phyloP scores from a whole-genome alignment of 805 yeast genomes.

The Wickerhamiella azymoides region DNA sequence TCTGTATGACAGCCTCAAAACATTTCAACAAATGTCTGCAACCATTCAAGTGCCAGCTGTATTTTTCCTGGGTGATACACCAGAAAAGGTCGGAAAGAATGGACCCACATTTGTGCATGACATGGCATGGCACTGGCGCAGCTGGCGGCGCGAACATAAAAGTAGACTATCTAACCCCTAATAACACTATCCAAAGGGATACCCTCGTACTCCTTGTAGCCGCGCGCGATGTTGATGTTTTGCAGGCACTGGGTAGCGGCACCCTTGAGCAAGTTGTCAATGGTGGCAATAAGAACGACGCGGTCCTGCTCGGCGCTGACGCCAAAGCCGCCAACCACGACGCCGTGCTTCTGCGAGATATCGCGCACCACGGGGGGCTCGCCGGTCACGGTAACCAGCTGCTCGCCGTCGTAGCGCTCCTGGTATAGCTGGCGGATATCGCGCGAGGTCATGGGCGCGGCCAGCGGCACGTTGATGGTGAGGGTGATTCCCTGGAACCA shows the following conservation, averaged over 20 bases:
- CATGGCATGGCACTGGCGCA: no score
- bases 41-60: no score
- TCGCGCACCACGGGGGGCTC: constrained; percentile 90
- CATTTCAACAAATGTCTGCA: no score
- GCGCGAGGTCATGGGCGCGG: constrained; percentile 51
- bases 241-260: constrained; percentile 98
- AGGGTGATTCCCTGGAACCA: constrained; percentile 98
- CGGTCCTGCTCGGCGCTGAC: constrained; percentile 79
- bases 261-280: constrained; percentile 91
- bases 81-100: no score
- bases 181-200: constrained; percentile 43
- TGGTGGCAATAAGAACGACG: constrained; percentile 87
- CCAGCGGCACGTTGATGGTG: constrained; percentile 78
- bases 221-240: constrained; percentile 79
- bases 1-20: no score
- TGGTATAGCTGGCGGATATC: constrained; percentile 76
- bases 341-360: constrained; percentile 88
- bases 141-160: neutral
- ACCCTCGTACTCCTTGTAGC: constrained; percentile 89
- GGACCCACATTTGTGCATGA: no score
- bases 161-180: constrained; percentile 1
- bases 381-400: constrained; percentile 69
- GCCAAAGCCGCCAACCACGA: constrained; percentile 89
- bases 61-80: no score
- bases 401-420: constrained; percentile 78